phyloP scores from a whole-genome alignment of 805 yeast species.

The Limtongia smithiae region DNA sequence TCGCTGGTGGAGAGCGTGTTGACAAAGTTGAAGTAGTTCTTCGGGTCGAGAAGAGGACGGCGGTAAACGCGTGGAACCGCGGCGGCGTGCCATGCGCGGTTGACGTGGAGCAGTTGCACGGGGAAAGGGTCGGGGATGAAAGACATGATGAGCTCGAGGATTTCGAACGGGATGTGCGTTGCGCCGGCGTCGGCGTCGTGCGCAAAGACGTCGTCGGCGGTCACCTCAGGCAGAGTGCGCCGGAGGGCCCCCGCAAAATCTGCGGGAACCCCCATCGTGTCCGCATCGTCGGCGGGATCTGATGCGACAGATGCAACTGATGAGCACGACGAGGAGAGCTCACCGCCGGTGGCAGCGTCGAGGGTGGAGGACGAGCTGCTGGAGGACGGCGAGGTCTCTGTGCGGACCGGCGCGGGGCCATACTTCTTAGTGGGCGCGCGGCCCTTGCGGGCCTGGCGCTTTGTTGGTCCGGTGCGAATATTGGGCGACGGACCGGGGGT shows the following conservation, averaged over 20 bases:
- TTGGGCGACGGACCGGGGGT: constrained; percentile 15
- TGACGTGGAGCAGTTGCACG: constrained; percentile 39
- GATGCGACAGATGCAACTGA: constrained; percentile 14
- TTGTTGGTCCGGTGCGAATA: constrained; percentile 29
- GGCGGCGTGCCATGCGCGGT: constrained; percentile 55
- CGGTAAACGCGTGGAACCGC: constrained; percentile 64
- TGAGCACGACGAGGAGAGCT: constrained; percentile 10
- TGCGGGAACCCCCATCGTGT: constrained; percentile 1
- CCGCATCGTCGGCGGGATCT: constrained; percentile 45
- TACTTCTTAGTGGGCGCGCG: constrained; percentile 31
- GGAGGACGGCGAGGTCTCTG: constrained; percentile 41
- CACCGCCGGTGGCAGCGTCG: neutral
- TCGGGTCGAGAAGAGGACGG: constrained; percentile 58
- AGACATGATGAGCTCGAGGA: constrained; percentile 68
- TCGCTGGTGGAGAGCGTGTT: constrained; percentile 46
- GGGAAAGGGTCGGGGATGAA: constrained; percentile 63
- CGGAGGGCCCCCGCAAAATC: neutral
- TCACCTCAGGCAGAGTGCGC: constrained; percentile 3
- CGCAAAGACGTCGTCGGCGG: constrained; percentile 35
- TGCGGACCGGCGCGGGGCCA: constrained; percentile 10
- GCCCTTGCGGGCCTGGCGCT: constrained; percentile 32
- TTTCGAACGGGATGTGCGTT: constrained; percentile 68
- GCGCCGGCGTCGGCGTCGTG: constrained; percentile 53
- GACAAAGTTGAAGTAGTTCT: constrained; percentile 70
- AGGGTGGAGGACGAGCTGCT: constrained; percentile 21